phyloP scores from a whole-genome alignment of 2,329 filamentous ascomycete genomes.

The Fusarium camptoceras region DNA sequence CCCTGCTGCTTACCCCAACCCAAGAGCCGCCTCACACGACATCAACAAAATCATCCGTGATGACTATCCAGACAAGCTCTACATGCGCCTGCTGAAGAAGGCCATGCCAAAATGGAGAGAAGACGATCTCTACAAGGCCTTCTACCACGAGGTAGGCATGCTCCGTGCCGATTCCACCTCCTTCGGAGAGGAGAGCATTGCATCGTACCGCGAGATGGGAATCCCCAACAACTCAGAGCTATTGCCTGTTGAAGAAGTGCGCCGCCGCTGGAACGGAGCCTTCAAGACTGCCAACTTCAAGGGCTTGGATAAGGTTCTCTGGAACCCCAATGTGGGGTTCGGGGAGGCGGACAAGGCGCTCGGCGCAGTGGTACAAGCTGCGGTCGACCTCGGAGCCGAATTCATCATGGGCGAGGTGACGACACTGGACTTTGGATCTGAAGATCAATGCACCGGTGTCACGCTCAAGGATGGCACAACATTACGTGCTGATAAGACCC shows the following conservation, averaged over 20 bases:
- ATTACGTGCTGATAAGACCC: conserved; percentile 63
- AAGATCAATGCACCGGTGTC: conserved; percentile 63
- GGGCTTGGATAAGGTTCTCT: conserved; percentile 65
- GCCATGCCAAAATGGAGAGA: conserved; percentile 56
- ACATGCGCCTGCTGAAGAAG: conserved; percentile 55
- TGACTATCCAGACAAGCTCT: conserved; percentile 56
- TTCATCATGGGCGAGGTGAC: conserved; percentile 65
- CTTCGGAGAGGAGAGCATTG: conserved; percentile 59
- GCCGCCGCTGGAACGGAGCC: conserved; percentile 65
- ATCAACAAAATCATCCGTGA: conserved; percentile 59
- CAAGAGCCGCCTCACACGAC: conserved; percentile 60
- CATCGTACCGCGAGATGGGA: conserved; percentile 51
- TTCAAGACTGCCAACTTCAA: conserved; percentile 69
- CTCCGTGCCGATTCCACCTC: conserved; percentile 55
- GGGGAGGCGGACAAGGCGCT: conserved; percentile 69
- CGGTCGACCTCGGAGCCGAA: conserved; percentile 65
- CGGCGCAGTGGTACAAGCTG: conserved; percentile 64
- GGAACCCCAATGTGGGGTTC: conserved; percentile 70
- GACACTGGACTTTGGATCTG: conserved; percentile 59
- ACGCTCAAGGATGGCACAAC: conserved; percentile 58
- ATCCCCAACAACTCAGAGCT: conserved; percentile 56
- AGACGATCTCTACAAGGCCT: conserved; percentile 63
- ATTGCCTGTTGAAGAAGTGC: conserved; percentile 63
- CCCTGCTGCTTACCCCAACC: conserved; percentile 52
- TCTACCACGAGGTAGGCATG: conserved; percentile 71